Percentiles rank a stretch among this genome's conserved stretches.
Evolutionary conservation across 805 yeast species (phyloP).

Genomic region (Ogataea pini): DNA sequence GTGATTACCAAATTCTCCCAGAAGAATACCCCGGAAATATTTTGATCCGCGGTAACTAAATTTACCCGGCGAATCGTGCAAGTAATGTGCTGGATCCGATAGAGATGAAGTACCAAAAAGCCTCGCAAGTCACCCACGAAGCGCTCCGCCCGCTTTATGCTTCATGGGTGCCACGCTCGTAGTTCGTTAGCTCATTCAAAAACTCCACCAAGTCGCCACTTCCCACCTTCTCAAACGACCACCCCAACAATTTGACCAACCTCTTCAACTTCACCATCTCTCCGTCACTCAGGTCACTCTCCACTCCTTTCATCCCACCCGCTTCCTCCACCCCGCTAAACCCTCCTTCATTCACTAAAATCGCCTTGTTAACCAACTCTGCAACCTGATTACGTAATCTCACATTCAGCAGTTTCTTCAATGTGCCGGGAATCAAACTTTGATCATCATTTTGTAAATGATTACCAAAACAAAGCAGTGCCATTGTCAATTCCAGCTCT

Average conservation of each 20-base stretch:
- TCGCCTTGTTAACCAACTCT: constrained; percentile 65
- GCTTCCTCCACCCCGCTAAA: constrained; percentile 15
- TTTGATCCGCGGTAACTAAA: background rate
- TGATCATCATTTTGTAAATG: constrained; percentile 20
- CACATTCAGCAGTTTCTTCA: constrained; percentile 57
- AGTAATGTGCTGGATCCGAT: too few relatives aligned
- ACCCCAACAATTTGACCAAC: constrained; percentile 30
- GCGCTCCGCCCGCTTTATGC: too few relatives aligned
- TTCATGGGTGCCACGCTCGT: background rate
- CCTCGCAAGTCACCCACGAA: too few relatives aligned
- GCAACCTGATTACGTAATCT: constrained; percentile 67
- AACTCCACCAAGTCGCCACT: constrained; percentile 11
- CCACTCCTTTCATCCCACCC: constrained; percentile 11
- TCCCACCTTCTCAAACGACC: constrained; percentile 28
- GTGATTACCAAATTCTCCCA: too few relatives aligned
- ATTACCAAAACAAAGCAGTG: constrained; percentile 59
- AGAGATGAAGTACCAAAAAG: too few relatives aligned
- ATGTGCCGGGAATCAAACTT: constrained; percentile 51
- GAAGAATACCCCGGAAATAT: background rate
- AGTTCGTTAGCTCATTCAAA: constrained; percentile 8
- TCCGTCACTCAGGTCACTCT: constrained; percentile 8
- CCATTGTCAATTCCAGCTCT: constrained; percentile 83
- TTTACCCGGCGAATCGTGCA: background rate
- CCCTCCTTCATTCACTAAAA: constrained; percentile 41
- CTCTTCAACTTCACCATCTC: constrained; percentile 26